Conservation (phyloP, 176 grass and related monocot genomes). For the Paspalum vaginatum region DNA sequence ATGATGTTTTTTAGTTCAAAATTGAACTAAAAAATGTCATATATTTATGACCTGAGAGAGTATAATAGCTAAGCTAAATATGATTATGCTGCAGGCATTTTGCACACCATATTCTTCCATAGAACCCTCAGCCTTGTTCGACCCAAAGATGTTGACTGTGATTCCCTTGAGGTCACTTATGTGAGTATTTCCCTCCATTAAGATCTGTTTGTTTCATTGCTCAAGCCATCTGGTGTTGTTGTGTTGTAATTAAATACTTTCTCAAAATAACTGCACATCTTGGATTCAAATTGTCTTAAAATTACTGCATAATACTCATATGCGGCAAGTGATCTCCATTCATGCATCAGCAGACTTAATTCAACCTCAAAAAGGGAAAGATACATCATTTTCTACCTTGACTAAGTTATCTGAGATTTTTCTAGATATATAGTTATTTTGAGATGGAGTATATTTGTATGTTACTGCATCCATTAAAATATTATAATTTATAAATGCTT, state of each 20-base stretch:
- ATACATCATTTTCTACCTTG: too few relatives aligned
- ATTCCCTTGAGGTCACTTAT: slow-evolving; percentile 80
- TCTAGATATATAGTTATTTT: too few relatives aligned
- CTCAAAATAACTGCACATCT: too few relatives aligned
- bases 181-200: slow-evolving; percentile 37
- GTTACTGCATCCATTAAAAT: background rate
- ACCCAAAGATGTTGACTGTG: slow-evolving; percentile 89
- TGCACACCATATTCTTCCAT: slow-evolving; percentile 94
- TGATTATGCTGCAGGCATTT: slow-evolving; percentile 63
- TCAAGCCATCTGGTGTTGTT: background rate
- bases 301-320: too few relatives aligned
- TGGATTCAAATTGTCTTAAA: too few relatives aligned
- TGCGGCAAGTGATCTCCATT: too few relatives aligned
- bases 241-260: background rate
- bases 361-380: too few relatives aligned
- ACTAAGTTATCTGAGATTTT: too few relatives aligned
- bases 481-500: background rate
- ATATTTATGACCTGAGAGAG: too few relatives aligned
- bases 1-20: too few relatives aligned
- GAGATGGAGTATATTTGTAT: background rate
- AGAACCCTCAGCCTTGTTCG: slow-evolving; percentile 89
- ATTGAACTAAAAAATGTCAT: too few relatives aligned
- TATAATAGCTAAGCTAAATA: slow-evolving; percentile 9
- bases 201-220: slow-evolving; percentile 1
- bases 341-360: too few relatives aligned